These are phyloP conservation scores for Termitomyces sp. DNA, from an alignment of 1,284 basidiomycete species.

Conservation along the genomic window DNA sequence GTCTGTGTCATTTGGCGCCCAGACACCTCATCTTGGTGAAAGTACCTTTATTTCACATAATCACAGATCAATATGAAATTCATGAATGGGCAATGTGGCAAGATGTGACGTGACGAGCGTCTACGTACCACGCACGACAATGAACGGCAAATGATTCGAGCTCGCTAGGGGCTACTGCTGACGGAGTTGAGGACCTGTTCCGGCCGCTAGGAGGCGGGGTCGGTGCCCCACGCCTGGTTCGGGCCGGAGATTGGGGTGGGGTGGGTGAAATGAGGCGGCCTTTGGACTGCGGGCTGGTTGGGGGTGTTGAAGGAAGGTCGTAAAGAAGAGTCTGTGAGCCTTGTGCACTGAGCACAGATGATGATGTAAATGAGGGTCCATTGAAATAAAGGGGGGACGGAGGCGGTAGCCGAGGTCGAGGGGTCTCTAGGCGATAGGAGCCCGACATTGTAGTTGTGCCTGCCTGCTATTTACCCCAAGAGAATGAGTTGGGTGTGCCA, in stretches of 20 bases:
- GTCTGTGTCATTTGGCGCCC: conserved; percentile 75
- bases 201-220: conserved; percentile 52
- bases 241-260: conserved; percentile 54
- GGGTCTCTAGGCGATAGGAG: conserved; percentile 58
- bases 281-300: conserved; percentile 42
- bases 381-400: conserved; percentile 55
- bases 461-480: conserved; percentile 14
- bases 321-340: conserved; percentile 63
- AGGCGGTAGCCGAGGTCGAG: conserved; percentile 56
- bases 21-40: conserved; percentile 67
- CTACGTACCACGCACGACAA: conserved; percentile 65
- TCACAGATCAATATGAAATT: neutral
- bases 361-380: conserved; percentile 42
- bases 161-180: conserved; percentile 52
- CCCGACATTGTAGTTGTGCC: conserved; percentile 42
- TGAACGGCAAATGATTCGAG: conserved; percentile 68
- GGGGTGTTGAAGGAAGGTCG: conserved; percentile 65
- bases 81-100: neutral
- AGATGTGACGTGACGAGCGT: neutral
- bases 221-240: conserved; percentile 46
- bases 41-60: conserved; percentile 56
- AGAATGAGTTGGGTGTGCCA: conserved; percentile 1
- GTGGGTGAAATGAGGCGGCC: conserved; percentile 43
- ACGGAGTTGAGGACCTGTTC: conserved; percentile 61
- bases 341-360: conserved; percentile 36